Base-by-base conservation (phyloP, 345 rosid species). In the Bruguiera gymnorhiza region DNA sequence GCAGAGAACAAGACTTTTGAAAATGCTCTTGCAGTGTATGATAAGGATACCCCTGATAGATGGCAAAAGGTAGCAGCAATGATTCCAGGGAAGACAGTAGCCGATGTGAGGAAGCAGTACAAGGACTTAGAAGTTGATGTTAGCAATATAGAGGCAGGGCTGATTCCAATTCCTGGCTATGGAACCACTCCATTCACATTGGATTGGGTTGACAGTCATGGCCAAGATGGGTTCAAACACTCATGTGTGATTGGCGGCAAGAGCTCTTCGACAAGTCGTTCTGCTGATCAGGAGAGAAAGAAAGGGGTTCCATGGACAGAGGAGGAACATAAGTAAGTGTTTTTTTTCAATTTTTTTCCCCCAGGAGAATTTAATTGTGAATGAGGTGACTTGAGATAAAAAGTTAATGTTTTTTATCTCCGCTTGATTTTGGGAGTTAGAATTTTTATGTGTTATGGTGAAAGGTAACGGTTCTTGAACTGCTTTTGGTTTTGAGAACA, bases 261-360 rank as follows among this genome's bases (percentile, higher is more conserved):
- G 88, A 84, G 97, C 83, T 78, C 86, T 52, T 82, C 84, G 0
- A 72, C 86, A 0, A 80, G 75, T 43, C 77, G 89, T 37, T 83
- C 83, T 54, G 80, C 70, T 5, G 81, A 77, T 26, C 81, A 73
- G 67, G 76, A 77, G 67, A 58, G 81, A 32, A 72, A 73, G 76
- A 77, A 77, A 68, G 77, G 81, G 1, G 74, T 77, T 64, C 77
- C 81, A 20, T 77, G 81, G 81, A 77, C 81, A 3, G 81, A 77
- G 74, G 76, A 77, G 37, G 81, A 77, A 67, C 81, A 77, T 39
- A 77, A 65, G 81, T 77, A 68, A 63, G 81, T 77, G 3, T 48
- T 65, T 11, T 24, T 21, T 21, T 4, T 24, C 24, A 27, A 27
- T 23, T 24, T 9, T 26, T 56, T 56, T 24, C 24, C 6, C 9